These are phyloP conservation scores for Ophiocordyceps sinensis DNA, from an alignment of 2,329 filamentous ascomycete genomes.

Conservation along the genomic window DNA sequence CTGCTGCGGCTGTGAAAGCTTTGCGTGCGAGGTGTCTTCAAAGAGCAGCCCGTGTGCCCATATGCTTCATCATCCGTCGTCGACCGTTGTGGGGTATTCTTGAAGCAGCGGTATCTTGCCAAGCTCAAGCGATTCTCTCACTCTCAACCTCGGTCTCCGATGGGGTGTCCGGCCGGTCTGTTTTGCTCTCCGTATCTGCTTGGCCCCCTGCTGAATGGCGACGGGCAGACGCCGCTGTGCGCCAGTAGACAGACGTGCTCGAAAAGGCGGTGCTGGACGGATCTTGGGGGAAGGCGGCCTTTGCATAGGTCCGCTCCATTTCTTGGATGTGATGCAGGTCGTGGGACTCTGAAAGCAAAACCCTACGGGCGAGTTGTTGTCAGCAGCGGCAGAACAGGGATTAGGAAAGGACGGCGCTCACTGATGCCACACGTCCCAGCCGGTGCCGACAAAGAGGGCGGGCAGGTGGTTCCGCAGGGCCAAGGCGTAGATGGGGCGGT, in stretches of 20 bases:
- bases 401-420: slow-evolving; percentile 14
- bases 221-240: neutral
- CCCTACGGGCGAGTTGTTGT: slow-evolving; percentile 1
- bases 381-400: neutral
- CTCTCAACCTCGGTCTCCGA: too few species aligned
- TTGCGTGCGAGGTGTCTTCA: too few species aligned
- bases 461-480: slow-evolving; percentile 33
- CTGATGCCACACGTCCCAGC: slow-evolving; percentile 35
- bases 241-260: slow-evolving; percentile 9
- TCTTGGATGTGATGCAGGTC: slow-evolving; percentile 2
- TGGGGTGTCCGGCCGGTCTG: too few species aligned
- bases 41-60: too few species aligned
- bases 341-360: neutral
- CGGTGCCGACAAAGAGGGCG: slow-evolving; percentile 42
- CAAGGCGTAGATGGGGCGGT: slow-evolving; percentile 35
- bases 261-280: slow-evolving; percentile 5
- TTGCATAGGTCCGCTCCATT: slow-evolving; percentile 7
- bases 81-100: too few species aligned
- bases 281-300: slow-evolving; percentile 6
- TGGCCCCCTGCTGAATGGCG: too few species aligned
- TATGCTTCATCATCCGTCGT: too few species aligned
- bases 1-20: too few species aligned
- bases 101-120: too few species aligned
- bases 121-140: too few species aligned
- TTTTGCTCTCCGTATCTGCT: too few species aligned